Base-by-base conservation (phyloP, 495 filamentous ascomycete genomes). In the Talaromyces borbonicus region DNA sequence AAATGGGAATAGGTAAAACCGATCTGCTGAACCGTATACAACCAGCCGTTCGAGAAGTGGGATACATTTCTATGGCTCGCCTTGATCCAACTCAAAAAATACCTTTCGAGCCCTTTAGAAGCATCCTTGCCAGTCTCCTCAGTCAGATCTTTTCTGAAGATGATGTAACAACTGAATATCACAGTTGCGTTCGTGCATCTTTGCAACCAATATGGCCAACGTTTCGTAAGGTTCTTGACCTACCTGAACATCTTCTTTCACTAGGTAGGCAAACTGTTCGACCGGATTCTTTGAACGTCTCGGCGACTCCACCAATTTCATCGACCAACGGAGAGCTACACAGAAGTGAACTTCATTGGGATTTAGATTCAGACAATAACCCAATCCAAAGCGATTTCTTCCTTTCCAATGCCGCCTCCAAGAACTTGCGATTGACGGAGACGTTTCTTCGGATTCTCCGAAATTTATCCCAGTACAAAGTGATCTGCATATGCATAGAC, bases 61-160 rank as follows among this genome's bases (percentile, higher is more conserved):
- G 87, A 0, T 95, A 90, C 53, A 88, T 87, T 54, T 84, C 85
- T 0, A 81, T 81, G 26, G 81, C 87, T 15, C 90, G 89, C 57
- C 87, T 95, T 50, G 88, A 94, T 52, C 79, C 78, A 12, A 78
- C 84, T 3, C 79, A 81, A 60, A 78, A 77, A 46, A 80, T 83
- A 0, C 85, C 89, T 3, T 95, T 90, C 57, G 87, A 88, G 22
- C 85, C 88, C 0, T 75, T 94, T 31, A 70, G 92, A 2, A 84
- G 82, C 53, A 66, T 90, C 1, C 66, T 94, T 49, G 85, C 85
- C 5, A 89, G 84, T 31, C 66, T 94, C 4, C 84, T 95, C 50
- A 84, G 87, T 41, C 89, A 95, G 53, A 88, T 93, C 6, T 94
- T 90, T 66, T 90, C 87, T 0, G 88, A 95, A 57, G 81, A 80